Conservation (phyloP, 306 rosid species). For the Medicago lupulina region DNA sequence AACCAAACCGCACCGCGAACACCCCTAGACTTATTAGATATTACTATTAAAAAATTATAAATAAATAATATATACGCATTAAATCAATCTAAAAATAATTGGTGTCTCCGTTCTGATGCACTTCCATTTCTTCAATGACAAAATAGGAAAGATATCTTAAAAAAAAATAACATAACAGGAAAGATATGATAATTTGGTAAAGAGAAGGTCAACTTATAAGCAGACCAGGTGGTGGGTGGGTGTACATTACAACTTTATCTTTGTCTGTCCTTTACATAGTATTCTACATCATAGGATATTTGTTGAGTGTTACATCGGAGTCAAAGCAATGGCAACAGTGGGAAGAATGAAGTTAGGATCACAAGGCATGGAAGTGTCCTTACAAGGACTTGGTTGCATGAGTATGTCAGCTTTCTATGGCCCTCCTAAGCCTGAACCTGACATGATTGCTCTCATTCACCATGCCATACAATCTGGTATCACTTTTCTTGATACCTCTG, state of each 20-base stretch:
- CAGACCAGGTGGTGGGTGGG: neutral
- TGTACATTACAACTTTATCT: neutral
- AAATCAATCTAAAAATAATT: too few relatives aligned
- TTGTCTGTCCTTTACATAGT: neutral
- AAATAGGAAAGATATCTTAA: too few relatives aligned
- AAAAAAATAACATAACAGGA: too few relatives aligned
- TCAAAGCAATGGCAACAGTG: constrained; percentile 45
- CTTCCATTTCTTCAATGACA: too few relatives aligned
- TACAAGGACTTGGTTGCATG: constrained; percentile 78
- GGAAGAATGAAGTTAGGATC: constrained; percentile 70
- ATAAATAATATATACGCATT: too few relatives aligned
- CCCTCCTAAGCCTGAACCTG: constrained; percentile 65
- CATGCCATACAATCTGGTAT: constrained; percentile 63
- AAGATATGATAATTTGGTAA: too few relatives aligned
- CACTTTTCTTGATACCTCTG: constrained; percentile 74
- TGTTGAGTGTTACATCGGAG: neutral
- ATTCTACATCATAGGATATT: neutral
- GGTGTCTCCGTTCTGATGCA: too few relatives aligned
- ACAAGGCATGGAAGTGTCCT: constrained; percentile 63
- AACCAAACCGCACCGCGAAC: too few relatives aligned
- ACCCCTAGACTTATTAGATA: too few relatives aligned
- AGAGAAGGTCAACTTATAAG: neutral
- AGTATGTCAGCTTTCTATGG: constrained; percentile 73
- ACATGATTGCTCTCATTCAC: constrained; percentile 72
- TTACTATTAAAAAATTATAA: too few relatives aligned